Base-by-base conservation (phyloP, 2,329 filamentous ascomycete genomes). In the Chrysoporthe austroafricana region DNA sequence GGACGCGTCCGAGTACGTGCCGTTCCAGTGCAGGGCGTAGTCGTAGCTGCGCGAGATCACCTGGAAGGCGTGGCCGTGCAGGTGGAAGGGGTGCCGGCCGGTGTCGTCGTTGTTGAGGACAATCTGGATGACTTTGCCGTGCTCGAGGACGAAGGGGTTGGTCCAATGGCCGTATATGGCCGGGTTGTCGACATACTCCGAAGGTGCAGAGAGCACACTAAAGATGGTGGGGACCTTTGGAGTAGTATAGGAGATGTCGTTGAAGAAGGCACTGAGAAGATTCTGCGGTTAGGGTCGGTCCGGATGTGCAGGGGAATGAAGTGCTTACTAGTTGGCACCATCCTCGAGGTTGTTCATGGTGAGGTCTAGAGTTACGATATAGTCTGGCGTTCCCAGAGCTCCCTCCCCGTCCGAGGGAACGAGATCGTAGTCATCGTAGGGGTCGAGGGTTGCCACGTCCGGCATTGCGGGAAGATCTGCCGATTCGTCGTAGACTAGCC, bases 191-290 rank as follows among this genome's bases (percentile, higher is more conserved):
- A 88, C 86, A n/a, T 84, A 79, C 63, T 91, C 79, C 18, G 86
- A 88, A 1, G 88, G 79, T 0, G 87, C 36, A 39, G 36, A 88
- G 3, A 96, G 82, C 1, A 85, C 92, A 0, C 90, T 93, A 82
- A 94, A 96, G 0, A 97, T 83, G 0, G 90, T 88, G 0, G 93
- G 94, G 0, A 96, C 92, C 76, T 92, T 92, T 61, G 91, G 92
- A 0, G 79, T 66, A 3, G 86, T 85, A 76, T 94, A 97, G 42
- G 91, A 93, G 70, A 93, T 87, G 77, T 92, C 89, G 81, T 95
- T 95, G 80, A 92, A 87, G 78, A 90, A 89, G 69, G 88, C 89
- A 62, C 74, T 74, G n/a, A 16, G 4, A 13, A 34, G 69, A 73
- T 7, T 42, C 4, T 7, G 14, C 46, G n/a, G n/a, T 50, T 14